A percentile compares a stretch with the other conserved stretches of the same genome.
Evolutionary conservation across 1,284 basidiomycete species (phyloP).

Genomic region (Rhodofomes roseus): DNA sequence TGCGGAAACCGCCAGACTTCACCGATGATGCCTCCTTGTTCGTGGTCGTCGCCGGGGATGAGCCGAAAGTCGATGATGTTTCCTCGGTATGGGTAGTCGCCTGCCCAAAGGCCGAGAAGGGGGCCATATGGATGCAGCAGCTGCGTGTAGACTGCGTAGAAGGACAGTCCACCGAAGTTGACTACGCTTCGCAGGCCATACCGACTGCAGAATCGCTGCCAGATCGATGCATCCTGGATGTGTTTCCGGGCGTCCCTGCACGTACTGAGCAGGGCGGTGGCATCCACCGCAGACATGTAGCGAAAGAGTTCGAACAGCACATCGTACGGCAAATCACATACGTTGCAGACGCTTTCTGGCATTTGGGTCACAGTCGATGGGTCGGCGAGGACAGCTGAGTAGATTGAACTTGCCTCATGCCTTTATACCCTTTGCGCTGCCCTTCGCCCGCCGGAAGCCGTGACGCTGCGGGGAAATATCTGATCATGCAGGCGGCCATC

Average conservation of each 20-base stretch:
- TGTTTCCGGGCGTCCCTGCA: constrained; percentile 15
- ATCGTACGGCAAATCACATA: constrained; percentile 17
- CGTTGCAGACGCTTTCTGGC: neutral
- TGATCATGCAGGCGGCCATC: constrained; percentile 1
- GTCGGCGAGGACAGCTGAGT: neutral
- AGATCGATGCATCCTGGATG: constrained; percentile 16
- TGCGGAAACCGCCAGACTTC: constrained; percentile 18
- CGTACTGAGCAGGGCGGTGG: constrained; percentile 17
- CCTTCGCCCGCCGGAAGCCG: neutral
- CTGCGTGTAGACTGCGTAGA: constrained; percentile 17
- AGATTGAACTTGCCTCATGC: neutral
- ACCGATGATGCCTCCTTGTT: constrained; percentile 22
- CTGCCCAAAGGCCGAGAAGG: constrained; percentile 24
- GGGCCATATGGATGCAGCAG: constrained; percentile 21
- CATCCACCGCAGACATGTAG: constrained; percentile 11
- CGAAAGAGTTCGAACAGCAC: constrained; percentile 16
- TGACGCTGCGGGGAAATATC: neutral
- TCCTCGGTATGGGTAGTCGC: constrained; percentile 20
- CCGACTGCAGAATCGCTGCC: constrained; percentile 14
- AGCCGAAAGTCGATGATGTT: constrained; percentile 23
- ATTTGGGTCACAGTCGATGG: neutral
- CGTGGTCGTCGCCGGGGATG: constrained; percentile 12
- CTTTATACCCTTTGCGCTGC: neutral
- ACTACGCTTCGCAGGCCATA: constrained; percentile 17
- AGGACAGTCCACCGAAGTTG: constrained; percentile 13